Percentiles rank a stretch among this genome's conserved stretches.
Evolutionary conservation across 2,329 filamentous ascomycete species (phyloP).

Genomic region (Colletotrichum spaethianum): DNA sequence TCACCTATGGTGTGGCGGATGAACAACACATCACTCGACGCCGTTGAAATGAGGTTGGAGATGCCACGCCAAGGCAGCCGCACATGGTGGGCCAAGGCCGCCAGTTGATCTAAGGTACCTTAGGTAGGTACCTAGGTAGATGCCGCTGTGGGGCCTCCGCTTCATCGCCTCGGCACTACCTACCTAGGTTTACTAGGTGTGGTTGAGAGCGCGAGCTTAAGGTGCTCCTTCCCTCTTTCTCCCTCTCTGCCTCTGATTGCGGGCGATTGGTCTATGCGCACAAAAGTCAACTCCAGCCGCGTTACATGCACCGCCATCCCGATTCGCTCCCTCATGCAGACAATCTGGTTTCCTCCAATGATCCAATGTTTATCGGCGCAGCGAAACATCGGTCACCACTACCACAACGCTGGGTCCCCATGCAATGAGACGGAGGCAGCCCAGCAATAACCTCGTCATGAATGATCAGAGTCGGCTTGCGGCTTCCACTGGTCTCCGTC

Average conservation of each 20-base stretch:
- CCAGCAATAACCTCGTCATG: not conserved
- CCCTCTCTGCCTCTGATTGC: too few relatives aligned
- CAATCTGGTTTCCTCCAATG: not conserved
- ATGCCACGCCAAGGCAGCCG: slow-evolving; percentile 11
- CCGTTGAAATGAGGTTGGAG: slow-evolving; percentile 8
- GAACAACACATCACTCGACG: not conserved
- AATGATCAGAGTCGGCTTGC: not conserved
- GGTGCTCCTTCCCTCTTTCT: not conserved
- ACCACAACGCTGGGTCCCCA: not conserved
- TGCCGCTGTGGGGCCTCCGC: not conserved
- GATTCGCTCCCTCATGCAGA: not conserved
- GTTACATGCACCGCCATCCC: not conserved
- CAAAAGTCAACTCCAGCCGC: slow-evolving; percentile 13
- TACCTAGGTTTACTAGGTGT: too few relatives aligned
- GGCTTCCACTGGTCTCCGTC: not conserved
- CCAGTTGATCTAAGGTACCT: too few relatives aligned
- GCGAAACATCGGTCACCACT: slow-evolving; percentile 1
- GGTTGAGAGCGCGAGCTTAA: not conserved
- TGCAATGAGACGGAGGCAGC: not conserved
- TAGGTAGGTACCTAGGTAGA: too few relatives aligned
- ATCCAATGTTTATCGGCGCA: slow-evolving; percentile 31
- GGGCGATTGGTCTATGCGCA: not conserved
- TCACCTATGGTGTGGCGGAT: not conserved
- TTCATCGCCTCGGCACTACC: too few relatives aligned
- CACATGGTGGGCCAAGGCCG: slow-evolving; percentile 9